Conservation (phyloP, 345 rosid species). For the Sonneratia caseolaris region DNA sequence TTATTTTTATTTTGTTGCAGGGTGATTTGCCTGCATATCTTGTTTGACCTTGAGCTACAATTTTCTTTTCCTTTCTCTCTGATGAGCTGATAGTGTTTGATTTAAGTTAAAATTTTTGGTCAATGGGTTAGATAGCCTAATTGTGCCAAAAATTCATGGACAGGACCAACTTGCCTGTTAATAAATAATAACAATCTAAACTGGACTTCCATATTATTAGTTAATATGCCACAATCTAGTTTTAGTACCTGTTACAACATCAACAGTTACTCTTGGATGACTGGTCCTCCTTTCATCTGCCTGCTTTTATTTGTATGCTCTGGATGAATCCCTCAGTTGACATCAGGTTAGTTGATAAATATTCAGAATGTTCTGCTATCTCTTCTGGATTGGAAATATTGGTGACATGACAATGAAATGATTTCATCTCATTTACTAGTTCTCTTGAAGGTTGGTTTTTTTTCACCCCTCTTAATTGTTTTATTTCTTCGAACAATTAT, state of each 20-base stretch:
- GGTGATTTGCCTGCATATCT: not conserved
- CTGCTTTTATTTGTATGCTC: not conserved
- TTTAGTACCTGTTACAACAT: not conserved
- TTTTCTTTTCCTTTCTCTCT: not conserved
- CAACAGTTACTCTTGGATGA: not conserved
- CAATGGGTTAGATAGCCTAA: not conserved
- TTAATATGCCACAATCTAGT: not conserved
- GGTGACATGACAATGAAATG: no score
- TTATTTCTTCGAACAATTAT: no score
- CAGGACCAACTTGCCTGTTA: not conserved
- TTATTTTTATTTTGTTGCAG: not conserved
- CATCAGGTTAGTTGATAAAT: not conserved
- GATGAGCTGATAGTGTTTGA: not conserved
- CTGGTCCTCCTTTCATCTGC: not conserved
- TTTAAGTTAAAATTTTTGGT: not conserved
- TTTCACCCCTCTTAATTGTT: not conserved
- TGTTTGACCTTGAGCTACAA: not conserved
- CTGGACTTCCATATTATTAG: not conserved
- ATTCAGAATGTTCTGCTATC: no score
- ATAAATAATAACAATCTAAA: not conserved
- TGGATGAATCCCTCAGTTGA: not conserved
- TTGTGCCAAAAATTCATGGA: not conserved
- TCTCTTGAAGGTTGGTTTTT: not conserved
- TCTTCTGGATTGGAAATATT: not conserved
- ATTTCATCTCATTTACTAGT: not conserved